Conservation (phyloP, 208 protist genomes). For the Acanthamoeba sp. region DNA sequence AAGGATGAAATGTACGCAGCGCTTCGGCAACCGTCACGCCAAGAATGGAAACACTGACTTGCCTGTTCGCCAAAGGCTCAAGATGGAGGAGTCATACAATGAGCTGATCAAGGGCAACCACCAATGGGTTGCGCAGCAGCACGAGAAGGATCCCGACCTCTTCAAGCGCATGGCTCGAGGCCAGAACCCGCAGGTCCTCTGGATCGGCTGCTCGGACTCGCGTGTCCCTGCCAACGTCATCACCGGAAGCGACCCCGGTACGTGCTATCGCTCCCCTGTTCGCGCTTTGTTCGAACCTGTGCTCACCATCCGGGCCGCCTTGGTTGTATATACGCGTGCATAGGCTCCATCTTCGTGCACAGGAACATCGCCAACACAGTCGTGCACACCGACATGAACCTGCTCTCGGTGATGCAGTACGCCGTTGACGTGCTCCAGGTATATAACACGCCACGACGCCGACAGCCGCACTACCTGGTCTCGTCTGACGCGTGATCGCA, state of each 20-base stretch:
- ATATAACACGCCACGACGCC: not conserved
- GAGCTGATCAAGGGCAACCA: conserved; percentile 93
- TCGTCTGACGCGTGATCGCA: not conserved
- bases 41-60: not conserved
- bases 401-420: conserved; percentile 94
- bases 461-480: not conserved
- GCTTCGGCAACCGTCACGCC: not conserved
- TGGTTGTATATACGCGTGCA: not conserved
- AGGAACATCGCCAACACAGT: conserved; percentile 96
- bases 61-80: not conserved
- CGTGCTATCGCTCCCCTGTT: not conserved
- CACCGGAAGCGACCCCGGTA: conserved; percentile 92
- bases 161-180: conserved; percentile 91
- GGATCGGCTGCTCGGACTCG: conserved; percentile 96
- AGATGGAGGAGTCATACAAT: conserved; percentile 83
- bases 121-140: conserved; percentile 92
- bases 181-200: conserved; percentile 94
- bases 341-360: conserved; percentile 94
- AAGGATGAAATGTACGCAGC: not conserved
- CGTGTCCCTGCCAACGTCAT: conserved; percentile 90
- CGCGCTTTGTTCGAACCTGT: not conserved
- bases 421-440: conserved; percentile 95
- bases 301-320: not conserved
- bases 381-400: conserved; percentile 94
- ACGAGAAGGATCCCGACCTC: conserved; percentile 91